These are phyloP conservation scores for Adansonia gregorii DNA, from an alignment of 441 rosid genomes.

Conservation along the genomic window DNA sequence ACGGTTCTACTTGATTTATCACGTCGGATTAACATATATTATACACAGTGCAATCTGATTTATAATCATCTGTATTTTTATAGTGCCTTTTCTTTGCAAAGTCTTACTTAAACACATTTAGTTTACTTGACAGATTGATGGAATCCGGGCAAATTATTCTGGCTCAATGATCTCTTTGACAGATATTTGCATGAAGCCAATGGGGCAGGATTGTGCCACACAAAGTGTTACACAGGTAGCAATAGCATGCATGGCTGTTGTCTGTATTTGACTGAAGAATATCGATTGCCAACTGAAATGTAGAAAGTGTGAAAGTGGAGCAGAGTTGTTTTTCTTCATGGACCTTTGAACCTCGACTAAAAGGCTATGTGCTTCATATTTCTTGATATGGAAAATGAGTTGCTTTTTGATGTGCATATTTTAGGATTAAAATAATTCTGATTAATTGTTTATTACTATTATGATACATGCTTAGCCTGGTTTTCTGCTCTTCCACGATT, in stretches of 20 bases:
- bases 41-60: background rate
- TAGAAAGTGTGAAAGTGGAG: slow-evolving; percentile 16
- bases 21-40: background rate
- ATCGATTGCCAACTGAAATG: slow-evolving; percentile 13
- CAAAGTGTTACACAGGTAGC: slow-evolving; percentile 92
- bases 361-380: background rate
- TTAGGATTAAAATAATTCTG: background rate
- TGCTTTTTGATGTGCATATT: slow-evolving; percentile 13
- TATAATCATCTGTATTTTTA: slow-evolving; percentile 19
- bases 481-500: slow-evolving; percentile 8
- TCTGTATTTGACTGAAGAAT: slow-evolving; percentile 15
- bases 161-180: slow-evolving; percentile 81
- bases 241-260: slow-evolving; percentile 21
- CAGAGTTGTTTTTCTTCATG: slow-evolving; percentile 14
- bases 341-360: background rate
- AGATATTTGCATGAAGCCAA: slow-evolving; percentile 95
- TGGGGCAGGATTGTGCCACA: slow-evolving; percentile 91
- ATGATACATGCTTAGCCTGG: slow-evolving; percentile 5
- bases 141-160: slow-evolving; percentile 77
- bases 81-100: slow-evolving; percentile 5
- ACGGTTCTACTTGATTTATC: slow-evolving; percentile 17
- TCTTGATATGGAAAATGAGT: slow-evolving; percentile 9
- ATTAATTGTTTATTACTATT: slow-evolving; percentile 13
- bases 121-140: slow-evolving; percentile 72
- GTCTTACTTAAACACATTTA: slow-evolving; percentile 17